phyloP scores from a whole-genome alignment of 352 stramenopile genomes.

The Phytophthora sojae region DNA sequence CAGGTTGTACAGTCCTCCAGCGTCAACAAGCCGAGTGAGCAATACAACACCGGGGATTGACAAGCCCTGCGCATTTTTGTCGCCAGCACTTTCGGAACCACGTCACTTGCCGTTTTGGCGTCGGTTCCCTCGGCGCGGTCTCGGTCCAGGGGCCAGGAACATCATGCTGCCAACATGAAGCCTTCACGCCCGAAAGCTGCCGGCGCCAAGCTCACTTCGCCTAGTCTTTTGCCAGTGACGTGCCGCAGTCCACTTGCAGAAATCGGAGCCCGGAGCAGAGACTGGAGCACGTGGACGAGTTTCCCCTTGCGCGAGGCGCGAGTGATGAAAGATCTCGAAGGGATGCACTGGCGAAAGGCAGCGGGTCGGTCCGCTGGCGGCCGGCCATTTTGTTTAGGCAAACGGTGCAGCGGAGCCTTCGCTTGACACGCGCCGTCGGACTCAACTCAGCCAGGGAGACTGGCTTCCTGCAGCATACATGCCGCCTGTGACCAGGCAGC shows the following conservation, averaged over 20 bases:
- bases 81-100: background rate
- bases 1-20: no score
- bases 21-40: no score
- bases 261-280: conserved; percentile 5
- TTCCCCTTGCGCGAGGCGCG: background rate
- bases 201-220: background rate
- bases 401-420: background rate
- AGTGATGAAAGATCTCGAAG: conserved; percentile 10
- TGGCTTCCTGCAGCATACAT: background rate
- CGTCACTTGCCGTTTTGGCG: background rate
- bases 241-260: background rate
- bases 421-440: background rate
- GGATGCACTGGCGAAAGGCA: conserved; percentile 2
- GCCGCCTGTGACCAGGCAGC: conserved; percentile 17
- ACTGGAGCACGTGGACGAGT: conserved; percentile 10
- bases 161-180: background rate
- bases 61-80: conserved; percentile 3
- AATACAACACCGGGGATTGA: no score
- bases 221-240: conserved; percentile 25
- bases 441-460: background rate
- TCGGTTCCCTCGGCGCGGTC: conserved; percentile 12
- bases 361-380: background rate
- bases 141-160: no score
- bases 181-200: no score
- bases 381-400: no score